Evolutionary conservation across 192 early-diverging fungal species (phyloP).

Genomic region (Backusella sp.): DNA sequence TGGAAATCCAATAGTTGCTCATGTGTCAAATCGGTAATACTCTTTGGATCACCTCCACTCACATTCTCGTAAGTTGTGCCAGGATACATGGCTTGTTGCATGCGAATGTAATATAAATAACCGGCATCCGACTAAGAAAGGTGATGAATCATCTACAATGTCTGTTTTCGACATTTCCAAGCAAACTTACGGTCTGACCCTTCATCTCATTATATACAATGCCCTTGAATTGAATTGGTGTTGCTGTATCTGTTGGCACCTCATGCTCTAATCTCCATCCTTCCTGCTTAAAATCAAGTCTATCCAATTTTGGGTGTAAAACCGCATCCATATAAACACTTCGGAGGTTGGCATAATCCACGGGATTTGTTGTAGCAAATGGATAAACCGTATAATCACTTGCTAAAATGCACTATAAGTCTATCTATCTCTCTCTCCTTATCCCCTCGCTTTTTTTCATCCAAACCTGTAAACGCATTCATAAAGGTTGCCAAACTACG

Average conservation of each 20-base stretch:
- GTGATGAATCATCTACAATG: neutral
- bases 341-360: conserved; percentile 89
- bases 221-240: conserved; percentile 86
- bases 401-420: conserved; percentile 39
- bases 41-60: conserved; percentile 88
- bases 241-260: conserved; percentile 56
- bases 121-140: conserved; percentile 71
- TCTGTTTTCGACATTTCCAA: neutral
- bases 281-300: conserved; percentile 90
- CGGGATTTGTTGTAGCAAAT: conserved; percentile 85
- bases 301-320: conserved; percentile 76
- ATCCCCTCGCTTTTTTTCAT: neutral
- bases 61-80: conserved; percentile 77
- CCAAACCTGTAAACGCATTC: conserved; percentile 88
- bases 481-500: conserved; percentile 94
- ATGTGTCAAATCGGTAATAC: conserved; percentile 88
- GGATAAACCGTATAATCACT: conserved; percentile 91
- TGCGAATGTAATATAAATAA: conserved; percentile 72
- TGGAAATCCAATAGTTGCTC: conserved; percentile 83
- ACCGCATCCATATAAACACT: conserved; percentile 91
- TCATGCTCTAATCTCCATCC: conserved; percentile 92
- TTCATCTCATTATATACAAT: conserved; percentile 99
- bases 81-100: conserved; percentile 82
- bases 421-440: neutral
- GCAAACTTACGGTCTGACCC: conserved; percentile 56